Base-by-base conservation (phyloP, 805 yeast genomes). In the Schwanniomyces polymorphus region DNA sequence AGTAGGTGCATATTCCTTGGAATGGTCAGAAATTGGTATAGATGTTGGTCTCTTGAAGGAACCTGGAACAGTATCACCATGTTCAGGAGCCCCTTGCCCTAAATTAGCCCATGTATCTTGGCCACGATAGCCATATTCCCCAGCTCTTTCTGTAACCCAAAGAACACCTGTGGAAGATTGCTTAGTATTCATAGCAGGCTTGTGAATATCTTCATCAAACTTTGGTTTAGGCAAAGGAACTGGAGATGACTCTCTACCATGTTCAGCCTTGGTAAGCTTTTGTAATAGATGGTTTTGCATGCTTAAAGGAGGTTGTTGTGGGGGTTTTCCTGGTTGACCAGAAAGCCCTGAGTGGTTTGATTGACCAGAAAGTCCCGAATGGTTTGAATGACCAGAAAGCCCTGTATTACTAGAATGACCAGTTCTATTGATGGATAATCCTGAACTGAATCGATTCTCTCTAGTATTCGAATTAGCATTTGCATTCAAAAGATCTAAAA, bases 11-110 rank as follows among this genome's bases (percentile, higher is more conserved):
- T 81, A 81, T 57, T 80, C 86, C 56, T 80, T 70, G 43, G 76
- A 70, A 44, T 72, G 67, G 48, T 76, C 76, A 10, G 79, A 70
- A 12, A 81, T 66, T 0, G 77, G 75, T 26, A 81, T 64, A 7
- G 69, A 54, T 0, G 67, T 67, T 3, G 86, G 86, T 59, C 84
- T 67, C 44, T 71, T 68, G 59, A 80, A 79, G 27, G 84, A 80
- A 3, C 85, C 85, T 2, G 80, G 80, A 39, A 81, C 67, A 7
- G 75, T 71, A 41, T 78, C 82, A 18, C 85, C 85, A 45, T 80
- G 84, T 58, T 81, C 85, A 3, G 86, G 85, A 47, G 83, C 82
- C 41, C 86, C 86, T 59, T 81, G 86, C 38, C 86, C 86, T 59
- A 81, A 66, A 58, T 81, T 81, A 33, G 82, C 79, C 85, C 85